Percentiles rank a stretch among this genome's conserved stretches.
phyloP scores from a whole-genome alignment of 2,329 filamentous ascomycete genomes.

The Aaosphaeria pasadenensis region DNA sequence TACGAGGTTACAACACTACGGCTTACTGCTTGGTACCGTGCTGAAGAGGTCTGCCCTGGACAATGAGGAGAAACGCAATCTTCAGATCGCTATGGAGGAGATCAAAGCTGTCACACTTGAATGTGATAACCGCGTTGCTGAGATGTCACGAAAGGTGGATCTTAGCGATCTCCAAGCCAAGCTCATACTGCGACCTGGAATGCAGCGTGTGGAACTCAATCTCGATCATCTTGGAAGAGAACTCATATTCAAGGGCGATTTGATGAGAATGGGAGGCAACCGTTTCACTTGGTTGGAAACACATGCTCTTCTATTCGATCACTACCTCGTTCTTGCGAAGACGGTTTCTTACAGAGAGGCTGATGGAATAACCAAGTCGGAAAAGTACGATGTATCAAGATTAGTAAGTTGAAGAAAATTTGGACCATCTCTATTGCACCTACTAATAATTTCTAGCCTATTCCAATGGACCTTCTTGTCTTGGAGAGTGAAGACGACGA shows the following conservation, averaged over 20 bases:
- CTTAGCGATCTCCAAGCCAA: constrained; percentile 81
- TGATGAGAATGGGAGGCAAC: constrained; percentile 84
- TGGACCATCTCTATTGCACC: neutral
- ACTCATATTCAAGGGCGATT: constrained; percentile 81
- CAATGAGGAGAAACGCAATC: constrained; percentile 83
- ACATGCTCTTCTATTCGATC: constrained; percentile 90
- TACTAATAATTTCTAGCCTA: constrained; percentile 53
- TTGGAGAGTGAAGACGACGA: constrained; percentile 92
- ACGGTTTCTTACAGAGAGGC: constrained; percentile 65
- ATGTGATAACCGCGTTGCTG: constrained; percentile 87
- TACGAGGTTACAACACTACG: constrained; percentile 86
- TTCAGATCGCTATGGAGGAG: constrained; percentile 82
- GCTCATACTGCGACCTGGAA: constrained; percentile 80
- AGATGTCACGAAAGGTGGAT: constrained; percentile 87
- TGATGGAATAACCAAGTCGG: constrained; percentile 69
- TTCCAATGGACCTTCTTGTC: constrained; percentile 93
- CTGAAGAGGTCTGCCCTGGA: constrained; percentile 80
- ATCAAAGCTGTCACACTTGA: constrained; percentile 86
- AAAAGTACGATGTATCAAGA: constrained; percentile 88
- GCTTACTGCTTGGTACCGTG: constrained; percentile 77
- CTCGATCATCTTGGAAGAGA: constrained; percentile 91
- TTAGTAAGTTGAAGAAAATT: constrained; percentile 53
- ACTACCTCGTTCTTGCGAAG: constrained; percentile 93
- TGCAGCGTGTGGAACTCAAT: constrained; percentile 81
- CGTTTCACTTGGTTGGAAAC: constrained; percentile 93